Base-by-base conservation (phyloP, 1,139 yeast genomes). In the Pichia sp. region DNA sequence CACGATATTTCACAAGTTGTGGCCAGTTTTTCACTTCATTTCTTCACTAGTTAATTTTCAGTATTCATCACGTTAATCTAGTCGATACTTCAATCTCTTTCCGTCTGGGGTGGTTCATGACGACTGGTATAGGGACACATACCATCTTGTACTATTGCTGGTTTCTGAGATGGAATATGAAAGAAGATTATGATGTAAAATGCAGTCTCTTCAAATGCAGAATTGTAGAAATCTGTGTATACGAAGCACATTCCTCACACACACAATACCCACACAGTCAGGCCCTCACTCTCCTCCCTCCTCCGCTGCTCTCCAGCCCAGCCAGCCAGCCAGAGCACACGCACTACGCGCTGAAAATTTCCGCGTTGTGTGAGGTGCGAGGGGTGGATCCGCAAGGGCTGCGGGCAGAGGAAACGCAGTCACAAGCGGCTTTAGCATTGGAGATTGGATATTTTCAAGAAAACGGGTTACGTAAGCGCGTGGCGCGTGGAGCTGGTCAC, bases 71-170 rank as follows among this genome's bases (percentile, higher is more conserved):
- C 27, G 27, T 24, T 24, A 24, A 8, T 24, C 27, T 24, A 24
- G 10, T 10, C 10, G 27, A 24, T 24, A 24, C 7, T 24, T 24
- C n/a, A n/a, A n/a, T n/a, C n/a, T n/a, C n/a, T n/a, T n/a, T n/a
- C n/a, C 7, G 27, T 24, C 10, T 24, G 7, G 27, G 10, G 7
- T 24, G 9, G 7, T 24, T 24, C 27, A 24, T 24, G 10, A 24
- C 10, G 27, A 24, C 10, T 10, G 10, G 31, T 28, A 10, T 10
- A 28, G 5, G 11, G 14, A 10, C 5, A 53, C 57, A 47, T 54
- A 54, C 58, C 58, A 54, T 53, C 34, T 48, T 53, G 54, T 54
- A 50, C 45, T 51, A 45, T 42, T 38, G 45, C 28, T 42, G 51
- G 43, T 36, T 48, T 45, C 41, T 41, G 47, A 20, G 39, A 33